These are phyloP conservation scores for Aspergillus wentii DNA, from an alignment of 495 filamentous ascomycete species.

Conservation along the genomic window DNA sequence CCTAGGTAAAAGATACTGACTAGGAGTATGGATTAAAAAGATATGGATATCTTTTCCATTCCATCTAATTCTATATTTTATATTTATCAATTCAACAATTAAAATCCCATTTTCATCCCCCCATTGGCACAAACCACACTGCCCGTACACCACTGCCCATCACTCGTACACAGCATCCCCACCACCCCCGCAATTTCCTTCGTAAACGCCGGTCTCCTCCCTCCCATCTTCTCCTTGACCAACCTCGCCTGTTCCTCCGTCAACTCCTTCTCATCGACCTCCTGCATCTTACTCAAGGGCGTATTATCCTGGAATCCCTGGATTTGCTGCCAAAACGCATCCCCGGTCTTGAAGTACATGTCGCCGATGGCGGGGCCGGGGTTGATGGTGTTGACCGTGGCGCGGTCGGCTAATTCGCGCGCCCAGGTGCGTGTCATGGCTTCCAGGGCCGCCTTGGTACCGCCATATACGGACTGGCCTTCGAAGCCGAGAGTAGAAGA, in stretches of 20 bases:
- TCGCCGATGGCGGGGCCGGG: conserved; percentile 83
- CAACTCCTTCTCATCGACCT: conserved; percentile 40
- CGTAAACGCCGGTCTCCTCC: conserved; percentile 61
- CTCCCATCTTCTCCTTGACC: conserved; percentile 59
- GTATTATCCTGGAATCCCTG: conserved; percentile 62
- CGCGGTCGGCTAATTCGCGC: conserved; percentile 69
- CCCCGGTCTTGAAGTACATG: conserved; percentile 58
- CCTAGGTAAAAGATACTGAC: too few species aligned
- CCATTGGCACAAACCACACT: conserved; percentile 86
- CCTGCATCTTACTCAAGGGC: conserved; percentile 51
- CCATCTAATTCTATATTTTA: too few species aligned
- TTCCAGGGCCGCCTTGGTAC: conserved; percentile 85
- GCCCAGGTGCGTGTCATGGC: conserved; percentile 91
- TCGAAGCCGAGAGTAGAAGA: conserved; percentile 63
- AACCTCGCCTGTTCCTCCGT: conserved; percentile 57
- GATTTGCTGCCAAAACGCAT: conserved; percentile 50
- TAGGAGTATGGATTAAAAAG: too few species aligned
- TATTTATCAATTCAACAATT: conserved; percentile 3
- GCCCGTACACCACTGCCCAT: conserved; percentile 77
- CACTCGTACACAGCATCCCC: conserved; percentile 72
- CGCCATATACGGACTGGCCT: conserved; percentile 75
- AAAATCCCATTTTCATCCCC: conserved; percentile 52
- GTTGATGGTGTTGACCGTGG: conserved; percentile 84
- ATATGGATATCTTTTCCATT: too few species aligned
- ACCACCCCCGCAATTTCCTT: conserved; percentile 80